Evolutionary conservation across 192 early-diverging fungal species (phyloP), one percentile per base, ranked within the genome.

Genomic region (Mortierella antarctica): DNA sequence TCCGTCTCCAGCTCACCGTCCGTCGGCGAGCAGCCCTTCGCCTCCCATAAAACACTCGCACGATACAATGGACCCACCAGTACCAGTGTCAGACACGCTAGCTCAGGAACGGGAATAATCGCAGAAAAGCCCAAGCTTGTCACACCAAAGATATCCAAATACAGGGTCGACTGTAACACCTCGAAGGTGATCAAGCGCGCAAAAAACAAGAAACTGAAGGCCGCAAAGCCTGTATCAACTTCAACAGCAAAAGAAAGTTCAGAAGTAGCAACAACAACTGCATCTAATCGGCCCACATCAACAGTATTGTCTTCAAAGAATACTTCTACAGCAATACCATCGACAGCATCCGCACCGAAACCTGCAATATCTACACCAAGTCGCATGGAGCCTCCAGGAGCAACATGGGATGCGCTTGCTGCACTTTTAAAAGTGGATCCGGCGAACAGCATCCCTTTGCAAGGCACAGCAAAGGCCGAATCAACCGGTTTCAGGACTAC

Each of bases 111-210:
- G 31, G 31, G 31, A 31, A 31, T 31, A 31, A 3, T 31, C 31
- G 31, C 31, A 31, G 31, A 31, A 31, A 31, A 31, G 31, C 31
- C 31, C 31, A 31, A 31, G 42, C 57, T 17, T 3, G 49, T 48
- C 2, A 64, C 62, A 5, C 62, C 62, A 10, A 64, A 64, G 14
- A 13, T 64, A 10, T 64, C 62, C 5, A 64, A 64, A 21, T 64
- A 64, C 15, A 64, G 62, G 11, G 45, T 64, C 49, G 62, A 64
- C 48, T 64, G 62, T 48, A 64, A 64, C 23, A 39, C 62, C 1
- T 17, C 62, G 5, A 64, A 64, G 14, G 49, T 64, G 14, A 64
- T 64, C 49, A 64, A 64, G 15, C 21, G 62, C 21, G 51, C 6
- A 39, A 64, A 64, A 21, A 64, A 64, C 31, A 31, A 31, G 44